Base-by-base conservation (phyloP, 169 alveolate species). In the Plasmodium vivax region DNA sequence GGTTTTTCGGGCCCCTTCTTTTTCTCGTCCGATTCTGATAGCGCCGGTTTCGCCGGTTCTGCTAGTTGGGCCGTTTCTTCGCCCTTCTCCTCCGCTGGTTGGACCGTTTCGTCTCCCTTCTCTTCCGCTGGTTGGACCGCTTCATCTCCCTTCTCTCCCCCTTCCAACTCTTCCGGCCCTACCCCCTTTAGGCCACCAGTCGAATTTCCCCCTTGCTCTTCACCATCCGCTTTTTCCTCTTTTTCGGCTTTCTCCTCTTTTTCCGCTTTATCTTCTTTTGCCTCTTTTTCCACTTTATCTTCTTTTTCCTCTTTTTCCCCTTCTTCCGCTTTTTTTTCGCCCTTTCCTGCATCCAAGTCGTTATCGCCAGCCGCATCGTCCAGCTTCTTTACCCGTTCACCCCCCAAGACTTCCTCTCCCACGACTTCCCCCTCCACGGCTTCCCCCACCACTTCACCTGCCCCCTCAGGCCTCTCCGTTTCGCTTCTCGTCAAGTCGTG, bases 391-490 rank as follows among this genome's bases (percentile, higher is more conserved):
- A 56, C 75, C 73, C 10, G 16, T 43, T 80, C 90, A 2, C 5
- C 30, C 12, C 2, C 71, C 32, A 23, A 23, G 14, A n/a, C 38
- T 34, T 87, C 94, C 54, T 87, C 94, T 36, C 10, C 81, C 45
- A 23, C 38, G 14, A n/a, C 38, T 34, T 87, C 94, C 54, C 27
- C 27, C 27, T 3, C 81, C 45, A 23, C 38, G 23, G 19, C 38
- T 34, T 87, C 94, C 54, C 3, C 23, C 80, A 14, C 23, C 81
- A 56, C 72, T 10, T 54, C 73, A 23, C 2, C 54, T 74, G 43
- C 75, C 34, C 30, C 7, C 19, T 68, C 85, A 41, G 75, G 81
- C 36, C 58, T 74, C 80, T 85, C 74, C n/a, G 77, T 79, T 56
- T 87, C 82, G 19, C 36, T 56, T 77, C 81, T 84, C 3, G 84